phyloP scores from a whole-genome alignment of 352 stramenopile species.

The Saprolegnia parasitica region DNA sequence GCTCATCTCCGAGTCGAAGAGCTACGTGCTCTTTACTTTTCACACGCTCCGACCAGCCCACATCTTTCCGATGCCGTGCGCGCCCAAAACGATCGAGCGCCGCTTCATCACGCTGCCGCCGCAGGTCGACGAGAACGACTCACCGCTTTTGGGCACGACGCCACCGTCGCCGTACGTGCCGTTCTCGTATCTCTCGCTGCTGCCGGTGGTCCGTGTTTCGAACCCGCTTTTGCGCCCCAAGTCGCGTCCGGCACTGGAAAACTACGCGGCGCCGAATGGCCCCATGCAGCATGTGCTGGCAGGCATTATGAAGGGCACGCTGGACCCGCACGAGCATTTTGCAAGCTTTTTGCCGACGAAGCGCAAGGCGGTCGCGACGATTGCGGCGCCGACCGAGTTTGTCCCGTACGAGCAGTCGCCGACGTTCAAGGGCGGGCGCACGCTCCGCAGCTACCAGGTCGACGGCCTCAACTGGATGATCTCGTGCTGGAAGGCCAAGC shows the following conservation, averaged over 20 bases:
- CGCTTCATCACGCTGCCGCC: slow-evolving; percentile 19
- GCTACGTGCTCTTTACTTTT: slow-evolving; percentile 77
- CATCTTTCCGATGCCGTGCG: slow-evolving; percentile 53
- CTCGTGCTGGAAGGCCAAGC: slow-evolving; percentile 80
- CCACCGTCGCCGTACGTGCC: slow-evolving; percentile 50
- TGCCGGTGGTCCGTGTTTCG: slow-evolving; percentile 53
- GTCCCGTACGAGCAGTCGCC: slow-evolving; percentile 86
- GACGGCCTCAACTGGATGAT: slow-evolving; percentile 89
- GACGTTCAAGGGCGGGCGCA: slow-evolving; percentile 82
- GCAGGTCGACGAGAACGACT: slow-evolving; percentile 36
- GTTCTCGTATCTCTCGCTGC: slow-evolving; percentile 68
- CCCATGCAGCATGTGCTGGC: slow-evolving; percentile 86
- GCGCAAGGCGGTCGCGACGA: slow-evolving; percentile 23
- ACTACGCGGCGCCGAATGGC: slow-evolving; percentile 69
- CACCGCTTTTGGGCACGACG: slow-evolving; percentile 33
- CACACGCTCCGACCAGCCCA: slow-evolving; percentile 60
- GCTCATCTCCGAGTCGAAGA: slow-evolving; percentile 56
- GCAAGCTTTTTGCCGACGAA: slow-evolving; percentile 72
- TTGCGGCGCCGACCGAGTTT: slow-evolving; percentile 52
- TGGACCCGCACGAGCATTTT: slow-evolving; percentile 86
- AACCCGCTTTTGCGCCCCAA: background rate
- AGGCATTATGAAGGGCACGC: slow-evolving; percentile 84
- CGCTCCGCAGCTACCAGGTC: slow-evolving; percentile 76
- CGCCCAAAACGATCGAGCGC: slow-evolving; percentile 59
- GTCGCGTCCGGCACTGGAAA: slow-evolving; percentile 28